These are phyloP conservation scores for Colletotrichum karsti DNA, from an alignment of 2,329 filamentous ascomycete species.

Conservation along the genomic window DNA sequence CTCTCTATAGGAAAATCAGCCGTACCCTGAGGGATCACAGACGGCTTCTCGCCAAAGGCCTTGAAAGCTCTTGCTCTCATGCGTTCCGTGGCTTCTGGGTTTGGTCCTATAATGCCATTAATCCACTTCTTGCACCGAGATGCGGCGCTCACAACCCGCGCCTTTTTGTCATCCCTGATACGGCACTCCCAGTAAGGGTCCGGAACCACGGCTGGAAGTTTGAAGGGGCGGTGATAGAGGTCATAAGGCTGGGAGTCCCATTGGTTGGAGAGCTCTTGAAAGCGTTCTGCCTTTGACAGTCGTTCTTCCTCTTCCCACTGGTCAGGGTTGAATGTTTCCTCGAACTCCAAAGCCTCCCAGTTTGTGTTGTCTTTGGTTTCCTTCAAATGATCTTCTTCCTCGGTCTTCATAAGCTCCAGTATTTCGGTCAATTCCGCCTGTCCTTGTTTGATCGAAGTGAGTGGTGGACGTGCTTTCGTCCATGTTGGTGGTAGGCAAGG, in stretches of 20 bases:
- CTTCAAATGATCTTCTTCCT: neutral
- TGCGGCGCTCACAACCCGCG: neutral
- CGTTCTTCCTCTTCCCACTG: neutral
- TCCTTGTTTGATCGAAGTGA: neutral
- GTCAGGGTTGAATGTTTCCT: neutral
- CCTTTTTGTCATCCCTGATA: neutral
- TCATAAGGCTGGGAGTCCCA: neutral
- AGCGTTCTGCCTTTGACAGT: neutral
- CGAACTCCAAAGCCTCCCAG: neutral
- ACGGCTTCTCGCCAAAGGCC: neutral
- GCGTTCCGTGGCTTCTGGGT: neutral
- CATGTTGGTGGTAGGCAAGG: neutral
- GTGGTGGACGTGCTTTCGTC: accelerated
- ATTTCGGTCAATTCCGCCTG: neutral
- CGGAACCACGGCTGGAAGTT: neutral
- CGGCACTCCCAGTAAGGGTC: neutral
- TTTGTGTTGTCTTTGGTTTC: too few relatives aligned
- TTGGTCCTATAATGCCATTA: neutral
- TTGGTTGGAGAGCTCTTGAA: neutral
- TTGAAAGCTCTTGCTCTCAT: neutral
- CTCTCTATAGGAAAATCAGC: neutral
- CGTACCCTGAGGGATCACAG: neutral
- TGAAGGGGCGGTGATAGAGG: neutral
- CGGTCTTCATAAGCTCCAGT: neutral
- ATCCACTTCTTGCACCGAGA: neutral